Conservation (phyloP, 163 green algal species). For the Coccomyxa subellipsoidea region DNA sequence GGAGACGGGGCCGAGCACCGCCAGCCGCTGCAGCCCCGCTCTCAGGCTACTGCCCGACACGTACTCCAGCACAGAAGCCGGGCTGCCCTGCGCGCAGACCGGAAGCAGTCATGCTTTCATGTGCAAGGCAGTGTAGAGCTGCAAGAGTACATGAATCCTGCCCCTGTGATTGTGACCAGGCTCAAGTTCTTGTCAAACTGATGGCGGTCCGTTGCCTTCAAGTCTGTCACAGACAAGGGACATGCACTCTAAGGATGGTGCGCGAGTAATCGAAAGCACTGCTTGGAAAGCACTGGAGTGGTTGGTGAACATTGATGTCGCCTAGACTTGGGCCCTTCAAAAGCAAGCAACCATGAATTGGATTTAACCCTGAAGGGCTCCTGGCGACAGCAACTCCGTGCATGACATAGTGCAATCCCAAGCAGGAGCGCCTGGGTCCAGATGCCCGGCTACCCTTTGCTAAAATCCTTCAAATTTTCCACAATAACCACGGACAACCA, state of each 20-base stretch:
- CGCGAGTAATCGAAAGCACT: too few species aligned
- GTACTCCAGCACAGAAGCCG: slow-evolving; percentile 73
- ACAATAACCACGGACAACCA: too few species aligned
- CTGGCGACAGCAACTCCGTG: too few species aligned
- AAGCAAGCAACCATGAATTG: too few species aligned
- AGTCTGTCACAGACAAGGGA: not conserved
- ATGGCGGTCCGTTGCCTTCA: not conserved
- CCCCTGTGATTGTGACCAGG: not conserved
- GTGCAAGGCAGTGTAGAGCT: not conserved
- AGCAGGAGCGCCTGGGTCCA: too few species aligned
- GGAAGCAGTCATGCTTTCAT: not conserved
- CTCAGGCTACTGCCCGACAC: slow-evolving; percentile 58
- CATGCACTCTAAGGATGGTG: not conserved
- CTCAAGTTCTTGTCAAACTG: not conserved
- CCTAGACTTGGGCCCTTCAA: too few species aligned
- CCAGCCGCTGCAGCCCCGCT: slow-evolving; percentile 44
- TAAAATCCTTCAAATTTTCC: too few species aligned
- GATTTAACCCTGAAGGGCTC: too few species aligned
- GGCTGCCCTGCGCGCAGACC: slow-evolving; percentile 20
- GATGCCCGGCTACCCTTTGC: too few species aligned
- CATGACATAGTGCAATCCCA: too few species aligned
- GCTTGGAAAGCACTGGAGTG: too few species aligned
- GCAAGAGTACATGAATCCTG: not conserved
- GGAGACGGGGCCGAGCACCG: slow-evolving; percentile 20
- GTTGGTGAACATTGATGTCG: too few species aligned